A percentile compares a stretch with the other conserved stretches of the same genome.
phyloP scores from a whole-genome alignment of 2,329 filamentous ascomycete genomes.

The Sporothrix humicola region DNA sequence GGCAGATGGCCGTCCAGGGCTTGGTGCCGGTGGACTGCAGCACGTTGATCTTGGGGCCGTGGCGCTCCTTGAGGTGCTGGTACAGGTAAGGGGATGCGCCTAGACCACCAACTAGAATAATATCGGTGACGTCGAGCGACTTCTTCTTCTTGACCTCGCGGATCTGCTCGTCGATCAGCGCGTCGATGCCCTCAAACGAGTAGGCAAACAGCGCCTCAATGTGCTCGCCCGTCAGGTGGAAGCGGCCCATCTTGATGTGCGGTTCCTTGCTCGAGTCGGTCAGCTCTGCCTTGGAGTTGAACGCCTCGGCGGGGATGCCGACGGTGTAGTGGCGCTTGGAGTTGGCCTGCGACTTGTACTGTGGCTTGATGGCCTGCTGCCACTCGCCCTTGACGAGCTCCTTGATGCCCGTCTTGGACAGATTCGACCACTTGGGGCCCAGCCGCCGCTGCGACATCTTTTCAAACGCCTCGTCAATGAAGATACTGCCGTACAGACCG shows the following conservation, averaged over 20 bases:
- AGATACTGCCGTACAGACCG: conserved; percentile 56
- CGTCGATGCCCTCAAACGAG: conserved; percentile 51
- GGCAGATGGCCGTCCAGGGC: conserved; percentile 56
- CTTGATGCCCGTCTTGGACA: conserved; percentile 50
- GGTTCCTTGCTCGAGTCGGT: conserved; percentile 33
- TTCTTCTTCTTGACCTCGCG: conserved; percentile 27
- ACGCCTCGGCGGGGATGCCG: conserved; percentile 35
- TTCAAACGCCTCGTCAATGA: conserved; percentile 56
- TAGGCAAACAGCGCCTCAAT: conserved; percentile 44
- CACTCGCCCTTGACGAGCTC: conserved; percentile 54
- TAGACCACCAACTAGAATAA: conserved; percentile 58
- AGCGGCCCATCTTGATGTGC: conserved; percentile 33
- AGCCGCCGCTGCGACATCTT: conserved; percentile 53
- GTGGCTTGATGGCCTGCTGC: conserved; percentile 45
- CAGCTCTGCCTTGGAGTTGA: conserved; percentile 31
- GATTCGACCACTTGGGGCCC: conserved; percentile 52
- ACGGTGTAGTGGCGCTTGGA: conserved; percentile 32
- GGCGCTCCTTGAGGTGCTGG: conserved; percentile 45
- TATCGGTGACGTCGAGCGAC: conserved; percentile 41
- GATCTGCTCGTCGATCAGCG: conserved; percentile 45
- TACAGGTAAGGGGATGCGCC: conserved; percentile 56
- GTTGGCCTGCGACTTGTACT: conserved; percentile 45
- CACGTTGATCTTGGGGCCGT: conserved; percentile 54
- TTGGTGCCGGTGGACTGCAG: conserved; percentile 47
- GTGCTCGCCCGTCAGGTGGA: conserved; percentile 45